Evolutionary conservation across 176 grass and related monocot species (phyloP).

Genomic region (Phragmites australis): DNA sequence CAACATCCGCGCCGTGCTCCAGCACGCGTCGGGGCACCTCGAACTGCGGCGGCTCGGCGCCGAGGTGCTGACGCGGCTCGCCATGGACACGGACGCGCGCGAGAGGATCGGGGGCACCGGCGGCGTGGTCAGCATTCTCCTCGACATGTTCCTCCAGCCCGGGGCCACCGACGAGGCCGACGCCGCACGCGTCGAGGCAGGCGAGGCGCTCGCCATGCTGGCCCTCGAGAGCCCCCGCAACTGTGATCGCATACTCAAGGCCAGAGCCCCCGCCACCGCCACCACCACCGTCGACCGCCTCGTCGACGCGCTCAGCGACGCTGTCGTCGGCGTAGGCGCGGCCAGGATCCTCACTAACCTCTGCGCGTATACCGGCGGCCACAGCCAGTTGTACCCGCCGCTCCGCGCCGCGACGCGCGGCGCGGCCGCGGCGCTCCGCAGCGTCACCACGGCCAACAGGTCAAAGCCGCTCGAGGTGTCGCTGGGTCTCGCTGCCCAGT

Average conservation of each 20-base stretch:
- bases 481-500: constrained; percentile 44
- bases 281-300: constrained; percentile 35
- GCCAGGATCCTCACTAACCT: constrained; percentile 70
- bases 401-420: constrained; percentile 40
- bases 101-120: constrained; percentile 69
- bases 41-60: constrained; percentile 52
- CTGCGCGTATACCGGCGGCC: constrained; percentile 38
- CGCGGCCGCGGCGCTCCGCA: constrained; percentile 26
- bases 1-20: constrained; percentile 76
- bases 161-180: constrained; percentile 16
- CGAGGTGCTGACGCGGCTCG: constrained; percentile 67
- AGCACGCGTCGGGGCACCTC: constrained; percentile 9
- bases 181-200: constrained; percentile 52
- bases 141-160: constrained; percentile 53
- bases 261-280: neutral
- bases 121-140: constrained; percentile 57
- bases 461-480: constrained; percentile 51
- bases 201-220: constrained; percentile 81
- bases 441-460: constrained; percentile 15
- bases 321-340: constrained; percentile 6
- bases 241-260: constrained; percentile 56
- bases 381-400: constrained; percentile 3
- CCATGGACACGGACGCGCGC: constrained; percentile 67
- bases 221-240: constrained; percentile 65
- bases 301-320: constrained; percentile 43